A percentile compares a stretch with the other conserved stretches of the same genome.
Conservation (phyloP, 1,139 yeast genomes). For the Groenewaldozyma sp. region DNA sequence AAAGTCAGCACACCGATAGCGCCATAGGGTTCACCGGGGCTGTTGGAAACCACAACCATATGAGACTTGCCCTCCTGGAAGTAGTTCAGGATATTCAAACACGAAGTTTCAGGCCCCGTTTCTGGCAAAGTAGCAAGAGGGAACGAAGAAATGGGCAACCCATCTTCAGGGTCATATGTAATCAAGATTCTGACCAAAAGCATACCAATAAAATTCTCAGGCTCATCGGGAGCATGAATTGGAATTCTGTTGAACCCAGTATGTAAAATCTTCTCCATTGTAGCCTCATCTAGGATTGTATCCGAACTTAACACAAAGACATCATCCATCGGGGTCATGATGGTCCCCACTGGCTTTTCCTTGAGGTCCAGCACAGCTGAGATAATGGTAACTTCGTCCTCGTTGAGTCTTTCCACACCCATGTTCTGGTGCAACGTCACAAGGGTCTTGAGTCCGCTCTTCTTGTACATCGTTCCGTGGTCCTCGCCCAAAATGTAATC, state of each 20-base stretch:
- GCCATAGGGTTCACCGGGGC: slow-evolving; percentile 82
- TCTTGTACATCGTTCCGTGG: slow-evolving; percentile 90
- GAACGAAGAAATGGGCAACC: slow-evolving; percentile 83
- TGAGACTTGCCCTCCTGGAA: slow-evolving; percentile 98
- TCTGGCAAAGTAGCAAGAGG: slow-evolving; percentile 96
- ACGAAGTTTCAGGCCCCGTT: slow-evolving; percentile 84
- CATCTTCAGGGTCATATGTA: slow-evolving; percentile 95
- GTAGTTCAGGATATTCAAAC: slow-evolving; percentile 85
- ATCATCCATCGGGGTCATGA: slow-evolving; percentile 92
- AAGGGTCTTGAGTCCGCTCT: slow-evolving; percentile 84
- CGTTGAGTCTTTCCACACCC: slow-evolving; percentile 90
- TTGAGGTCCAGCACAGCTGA: slow-evolving; percentile 89
- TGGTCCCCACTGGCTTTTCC: slow-evolving; percentile 75
- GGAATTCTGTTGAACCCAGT: slow-evolving; percentile 96
- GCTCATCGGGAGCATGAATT: slow-evolving; percentile 86
- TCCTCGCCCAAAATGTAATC: slow-evolving; percentile 87
- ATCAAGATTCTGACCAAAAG: slow-evolving; percentile 82
- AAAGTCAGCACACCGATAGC: slow-evolving; percentile 87
- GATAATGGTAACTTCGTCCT: slow-evolving; percentile 93
- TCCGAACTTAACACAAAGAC: slow-evolving; percentile 87
- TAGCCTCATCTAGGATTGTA: slow-evolving; percentile 67
- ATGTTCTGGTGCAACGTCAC: slow-evolving; percentile 88
- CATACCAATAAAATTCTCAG: slow-evolving; percentile 91
- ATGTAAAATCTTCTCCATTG: slow-evolving; percentile 83
- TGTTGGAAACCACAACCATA: slow-evolving; percentile 85